Evolutionary conservation across 1,139 yeast genomes (phyloP).

Genomic region (Blastobotrys petasosporus): DNA sequence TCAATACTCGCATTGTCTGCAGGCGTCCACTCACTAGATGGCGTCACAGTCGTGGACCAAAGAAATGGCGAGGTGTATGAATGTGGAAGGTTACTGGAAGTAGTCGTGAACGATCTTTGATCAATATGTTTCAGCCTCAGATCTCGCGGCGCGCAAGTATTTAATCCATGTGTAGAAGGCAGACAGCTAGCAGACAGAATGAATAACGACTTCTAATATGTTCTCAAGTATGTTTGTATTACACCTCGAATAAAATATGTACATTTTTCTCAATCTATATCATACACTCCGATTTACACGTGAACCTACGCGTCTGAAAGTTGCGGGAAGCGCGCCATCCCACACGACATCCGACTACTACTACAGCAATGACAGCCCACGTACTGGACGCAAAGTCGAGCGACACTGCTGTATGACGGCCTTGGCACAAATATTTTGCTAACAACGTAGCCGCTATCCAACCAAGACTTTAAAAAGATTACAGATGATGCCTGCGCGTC

Average conservation of each 20-base stretch:
- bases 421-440: neutral
- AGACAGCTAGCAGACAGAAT: no score
- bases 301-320: no score
- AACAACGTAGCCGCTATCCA: conserved; percentile 14
- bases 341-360: neutral
- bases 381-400: conserved; percentile 6
- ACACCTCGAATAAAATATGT: no score
- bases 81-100: conserved; percentile 65
- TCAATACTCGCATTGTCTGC: conserved; percentile 55
- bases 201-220: no score
- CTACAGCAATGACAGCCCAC: conserved; percentile 7
- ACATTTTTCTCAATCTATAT: no score
- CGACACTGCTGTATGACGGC: conserved; percentile 8
- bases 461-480: conserved; percentile 12
- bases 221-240: no score
- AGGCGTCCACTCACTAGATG: conserved; percentile 62
- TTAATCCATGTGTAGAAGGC: no score
- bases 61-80: conserved; percentile 63
- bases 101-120: conserved; percentile 44
- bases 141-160: neutral
- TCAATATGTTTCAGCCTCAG: neutral
- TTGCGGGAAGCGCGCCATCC: neutral
- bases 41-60: conserved; percentile 58
- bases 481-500: conserved; percentile 13
- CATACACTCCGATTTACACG: no score